Conservation (phyloP, 2,329 filamentous ascomycete genomes). For the Lachnellula cervina region DNA sequence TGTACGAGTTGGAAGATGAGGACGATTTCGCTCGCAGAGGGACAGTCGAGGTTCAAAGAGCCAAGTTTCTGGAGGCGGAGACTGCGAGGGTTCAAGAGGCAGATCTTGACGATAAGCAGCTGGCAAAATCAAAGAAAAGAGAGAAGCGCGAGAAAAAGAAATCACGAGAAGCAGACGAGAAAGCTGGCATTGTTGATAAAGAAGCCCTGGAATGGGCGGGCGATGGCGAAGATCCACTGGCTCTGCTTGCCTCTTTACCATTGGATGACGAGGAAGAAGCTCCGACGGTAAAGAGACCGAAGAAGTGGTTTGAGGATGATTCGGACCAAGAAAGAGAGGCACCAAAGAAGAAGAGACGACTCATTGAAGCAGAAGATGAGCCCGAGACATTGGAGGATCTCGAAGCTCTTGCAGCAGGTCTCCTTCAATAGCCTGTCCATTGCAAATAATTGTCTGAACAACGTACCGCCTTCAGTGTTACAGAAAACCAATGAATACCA, state of each 20-base stretch:
- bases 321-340: constrained; percentile 43
- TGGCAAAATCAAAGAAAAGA: constrained; percentile 70
- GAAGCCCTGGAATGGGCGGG: constrained; percentile 29
- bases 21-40: constrained; percentile 72
- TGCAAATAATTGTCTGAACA: background rate
- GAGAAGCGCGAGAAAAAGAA: constrained; percentile 74
- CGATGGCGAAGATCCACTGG: constrained; percentile 48
- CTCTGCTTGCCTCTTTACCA: constrained; percentile 54
- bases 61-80: constrained; percentile 74
- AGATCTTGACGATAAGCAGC: constrained; percentile 77
- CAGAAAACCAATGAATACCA: constrained; percentile 4
- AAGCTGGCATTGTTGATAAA: constrained; percentile 33
- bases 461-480: background rate
- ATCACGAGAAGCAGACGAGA: constrained; percentile 55
- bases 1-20: constrained; percentile 87
- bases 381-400: constrained; percentile 76
- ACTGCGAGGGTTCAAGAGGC: constrained; percentile 64
- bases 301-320: constrained; percentile 76
- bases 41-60: constrained; percentile 68
- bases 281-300: constrained; percentile 57
- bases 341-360: constrained; percentile 46
- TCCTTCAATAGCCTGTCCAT: constrained; percentile 46
- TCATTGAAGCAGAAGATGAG: constrained; percentile 60
- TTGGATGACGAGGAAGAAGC: constrained; percentile 47
- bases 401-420: constrained; percentile 68